Evolutionary conservation across 2,329 filamentous ascomycete genomes (phyloP), one percentile per base, ranked within the genome.

Genomic region (Lachnellula cervina): DNA sequence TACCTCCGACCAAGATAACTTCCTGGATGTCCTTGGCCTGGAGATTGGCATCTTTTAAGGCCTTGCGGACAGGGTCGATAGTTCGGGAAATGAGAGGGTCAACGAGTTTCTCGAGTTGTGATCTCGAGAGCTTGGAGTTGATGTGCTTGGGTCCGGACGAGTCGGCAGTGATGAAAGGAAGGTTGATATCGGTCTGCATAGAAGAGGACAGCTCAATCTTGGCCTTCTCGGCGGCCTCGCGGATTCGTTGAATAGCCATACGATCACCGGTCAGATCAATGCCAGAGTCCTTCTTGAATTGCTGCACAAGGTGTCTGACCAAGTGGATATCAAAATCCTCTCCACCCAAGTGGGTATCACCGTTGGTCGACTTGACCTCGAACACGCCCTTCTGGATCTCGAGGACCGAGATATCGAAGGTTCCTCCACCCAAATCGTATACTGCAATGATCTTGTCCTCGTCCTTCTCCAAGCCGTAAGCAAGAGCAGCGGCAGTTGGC

Each of bases 171-270:
- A 97, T 97, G 84, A 97, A 97, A 65, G 93, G 93, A 71, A 97
- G 85, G 82, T 96, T 96, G 79, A 97, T 97, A 71, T 97, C 93
- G 66, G 93, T 97, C 76, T 96, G 90, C 66, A 92, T 84, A 56
- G 92, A 92, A 35, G 92, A 97, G 13, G 93, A 97, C 66, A 97
- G 81, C 80, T 97, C 93, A 70, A 97, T 97, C 90, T 97, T 97
- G 72, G 93, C 93, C 86, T 97, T 97, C 84, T 97, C 93, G 66
- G 92, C 91, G 66, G 92, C 93, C 80, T 97, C 93, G 78, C 93
- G 92, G 74, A 97, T 97, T 85, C 93, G 88, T 84, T 97, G 93
- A 72, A 97, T 96, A 68, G 93, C 93, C 92, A 97, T 97, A 74
- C 93, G 91, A 80, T 97, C 93, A 71, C 77, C 79, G 57, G 90